phyloP scores from a whole-genome alignment of 2,329 filamentous ascomycete species.

The Arthrobotrys sinensis region DNA sequence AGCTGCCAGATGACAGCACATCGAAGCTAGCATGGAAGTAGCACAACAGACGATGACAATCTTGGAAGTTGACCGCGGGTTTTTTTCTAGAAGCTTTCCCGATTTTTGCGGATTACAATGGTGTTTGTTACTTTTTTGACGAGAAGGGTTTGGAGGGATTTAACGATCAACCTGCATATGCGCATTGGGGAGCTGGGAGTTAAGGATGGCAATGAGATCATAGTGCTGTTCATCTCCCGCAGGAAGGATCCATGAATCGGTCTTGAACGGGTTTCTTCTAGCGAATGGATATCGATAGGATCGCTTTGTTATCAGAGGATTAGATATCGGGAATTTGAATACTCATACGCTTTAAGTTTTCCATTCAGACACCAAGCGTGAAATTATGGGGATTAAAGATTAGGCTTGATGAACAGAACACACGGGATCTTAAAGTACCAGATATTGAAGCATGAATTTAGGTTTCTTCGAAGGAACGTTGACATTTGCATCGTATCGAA shows the following conservation, averaged over 20 bases:
- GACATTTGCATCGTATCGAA: slow-evolving; percentile 38
- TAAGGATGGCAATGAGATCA: slow-evolving; percentile 42
- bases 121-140: not conserved
- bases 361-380: too few species aligned
- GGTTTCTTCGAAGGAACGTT: slow-evolving; percentile 39
- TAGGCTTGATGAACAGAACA: not conserved
- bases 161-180: slow-evolving; percentile 2
- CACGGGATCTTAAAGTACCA: not conserved
- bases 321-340: not conserved
- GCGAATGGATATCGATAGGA: not conserved
- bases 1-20: slow-evolving; percentile 47
- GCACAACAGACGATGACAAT: slow-evolving; percentile 9
- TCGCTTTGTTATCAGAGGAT: not conserved
- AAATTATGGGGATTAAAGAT: not conserved
- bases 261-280: not conserved
- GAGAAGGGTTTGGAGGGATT: not conserved
- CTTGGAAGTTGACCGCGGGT: not conserved
- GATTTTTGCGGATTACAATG: slow-evolving; percentile 24
- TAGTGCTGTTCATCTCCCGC: slow-evolving; percentile 50
- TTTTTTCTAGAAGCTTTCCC: slow-evolving; percentile 43
- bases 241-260: not conserved
- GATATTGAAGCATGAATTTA: not conserved
- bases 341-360: not conserved
- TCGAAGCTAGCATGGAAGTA: slow-evolving; percentile 25
- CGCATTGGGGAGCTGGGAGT: not conserved